These are phyloP conservation scores for Pythium monospermum DNA, from an alignment of 352 stramenopile species.

Conservation along the genomic window DNA sequence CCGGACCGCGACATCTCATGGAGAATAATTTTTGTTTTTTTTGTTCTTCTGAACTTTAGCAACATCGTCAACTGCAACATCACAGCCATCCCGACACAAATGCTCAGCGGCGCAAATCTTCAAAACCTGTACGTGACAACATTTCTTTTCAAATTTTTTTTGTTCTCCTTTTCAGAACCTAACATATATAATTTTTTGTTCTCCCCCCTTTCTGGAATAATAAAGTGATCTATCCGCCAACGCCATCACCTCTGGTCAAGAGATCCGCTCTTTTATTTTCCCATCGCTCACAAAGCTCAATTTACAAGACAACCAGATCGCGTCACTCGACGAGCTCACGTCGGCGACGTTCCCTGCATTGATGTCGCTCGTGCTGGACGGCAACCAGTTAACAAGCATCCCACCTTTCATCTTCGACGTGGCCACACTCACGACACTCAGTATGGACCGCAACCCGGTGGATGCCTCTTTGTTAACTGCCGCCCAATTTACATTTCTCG, in stretches of 20 bases:
- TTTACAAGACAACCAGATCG: conserved; percentile 17
- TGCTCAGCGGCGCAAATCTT: conserved; percentile 37
- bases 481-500: conserved; percentile 51
- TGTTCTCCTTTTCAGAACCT: not conserved
- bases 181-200: too few relatives aligned
- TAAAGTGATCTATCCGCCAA: conserved; percentile 19
- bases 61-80: conserved; percentile 69
- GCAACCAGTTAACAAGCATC: conserved; percentile 41
- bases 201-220: not conserved
- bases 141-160: not conserved
- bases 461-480: conserved; percentile 42
- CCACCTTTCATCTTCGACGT: conserved; percentile 56
- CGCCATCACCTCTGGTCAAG: conserved; percentile 3
- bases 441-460: conserved; percentile 43
- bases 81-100: conserved; percentile 45
- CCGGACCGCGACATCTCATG: too few relatives aligned
- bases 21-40: conserved; percentile 1
- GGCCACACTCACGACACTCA: conserved; percentile 40
- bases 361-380: conserved; percentile 23
- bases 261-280: conserved; percentile 12
- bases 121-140: conserved; percentile 43
- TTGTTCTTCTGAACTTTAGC: conserved; percentile 25
- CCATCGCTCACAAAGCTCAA: conserved; percentile 10
- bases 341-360: conserved; percentile 12
- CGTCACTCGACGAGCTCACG: conserved; percentile 11